Percentiles rank a stretch among this genome's conserved stretches.
These are phyloP conservation scores for Bombardia bombarda DNA, from an alignment of 495 filamentous ascomycete genomes.

Conservation along the genomic window DNA sequence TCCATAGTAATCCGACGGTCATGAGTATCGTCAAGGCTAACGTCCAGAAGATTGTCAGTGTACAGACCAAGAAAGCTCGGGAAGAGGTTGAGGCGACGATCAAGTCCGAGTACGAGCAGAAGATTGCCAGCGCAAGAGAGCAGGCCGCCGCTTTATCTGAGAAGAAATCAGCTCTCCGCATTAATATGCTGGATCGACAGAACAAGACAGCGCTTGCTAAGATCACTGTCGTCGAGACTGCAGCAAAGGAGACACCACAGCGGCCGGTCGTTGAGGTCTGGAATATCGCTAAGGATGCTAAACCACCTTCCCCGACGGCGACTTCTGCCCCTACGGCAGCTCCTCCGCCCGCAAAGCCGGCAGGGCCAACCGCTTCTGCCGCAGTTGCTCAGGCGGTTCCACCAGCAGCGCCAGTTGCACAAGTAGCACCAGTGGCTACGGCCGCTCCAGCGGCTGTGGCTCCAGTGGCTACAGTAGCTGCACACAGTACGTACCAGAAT, in stretches of 20 bases:
- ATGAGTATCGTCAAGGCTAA: slow-evolving; percentile 60
- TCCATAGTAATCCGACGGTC: slow-evolving; percentile 55
- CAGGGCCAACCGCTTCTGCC: no score
- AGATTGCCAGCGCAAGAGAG: slow-evolving; percentile 41
- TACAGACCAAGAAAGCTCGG: slow-evolving; percentile 49
- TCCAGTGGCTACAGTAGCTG: no score
- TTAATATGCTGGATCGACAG: slow-evolving; percentile 76
- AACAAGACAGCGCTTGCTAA: slow-evolving; percentile 57
- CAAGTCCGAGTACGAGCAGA: slow-evolving; percentile 41
- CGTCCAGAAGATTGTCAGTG: slow-evolving; percentile 49
- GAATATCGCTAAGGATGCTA: slow-evolving; percentile 67
- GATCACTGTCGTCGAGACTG: slow-evolving; percentile 67
- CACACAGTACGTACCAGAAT: no score
- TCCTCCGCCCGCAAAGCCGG: not conserved
- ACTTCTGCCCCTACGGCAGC: not conserved
- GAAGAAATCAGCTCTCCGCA: slow-evolving; percentile 59
- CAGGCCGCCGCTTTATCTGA: slow-evolving; percentile 47
- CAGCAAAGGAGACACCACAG: slow-evolving; percentile 75
- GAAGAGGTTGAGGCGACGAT: slow-evolving; percentile 39
- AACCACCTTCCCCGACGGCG: slow-evolving; percentile 33
- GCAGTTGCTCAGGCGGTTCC: not conserved
- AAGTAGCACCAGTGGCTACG: not conserved
- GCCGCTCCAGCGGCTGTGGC: no score
- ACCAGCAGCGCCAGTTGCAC: not conserved
- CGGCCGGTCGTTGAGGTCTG: slow-evolving; percentile 77